These are phyloP conservation scores for Trichothecium roseum DNA, from an alignment of 2,329 filamentous ascomycete species.

Conservation along the genomic window DNA sequence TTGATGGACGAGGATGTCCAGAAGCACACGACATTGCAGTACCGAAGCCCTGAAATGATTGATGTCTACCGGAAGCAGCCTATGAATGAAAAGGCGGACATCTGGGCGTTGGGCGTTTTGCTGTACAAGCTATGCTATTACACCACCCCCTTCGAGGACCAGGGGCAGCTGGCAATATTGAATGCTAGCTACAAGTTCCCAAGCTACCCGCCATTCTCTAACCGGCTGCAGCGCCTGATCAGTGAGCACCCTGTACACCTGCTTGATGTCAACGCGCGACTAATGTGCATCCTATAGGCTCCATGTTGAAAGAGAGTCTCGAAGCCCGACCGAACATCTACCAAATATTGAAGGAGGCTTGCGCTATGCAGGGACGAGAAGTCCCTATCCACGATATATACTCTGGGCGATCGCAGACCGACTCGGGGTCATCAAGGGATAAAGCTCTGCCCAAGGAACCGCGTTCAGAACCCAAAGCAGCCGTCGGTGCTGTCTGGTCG, in stretches of 20 bases:
- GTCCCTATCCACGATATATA: conserved; percentile 87
- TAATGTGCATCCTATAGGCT: conserved; percentile 42
- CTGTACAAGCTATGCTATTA: conserved; percentile 99
- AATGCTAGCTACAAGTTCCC: conserved; percentile 94
- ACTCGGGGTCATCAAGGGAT: conserved; percentile 37
- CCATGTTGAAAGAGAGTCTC: conserved; percentile 82
- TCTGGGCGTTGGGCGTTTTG: conserved; percentile 91
- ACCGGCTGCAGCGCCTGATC: conserved; percentile 80
- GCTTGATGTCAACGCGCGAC: conserved; percentile 3
- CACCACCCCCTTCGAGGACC: conserved; percentile 95
- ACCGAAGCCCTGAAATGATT: conserved; percentile 96
- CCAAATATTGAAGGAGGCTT: conserved; percentile 78
- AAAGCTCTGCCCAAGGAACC: conserved; percentile 43
- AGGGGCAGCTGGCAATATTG: conserved; percentile 92
- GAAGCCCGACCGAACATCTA: conserved; percentile 81
- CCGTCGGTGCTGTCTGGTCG: conserved; percentile 73
- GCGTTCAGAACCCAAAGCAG: conserved; percentile 42
- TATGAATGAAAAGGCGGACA: conserved; percentile 97
- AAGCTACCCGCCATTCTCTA: conserved; percentile 78
- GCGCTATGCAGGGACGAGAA: conserved; percentile 77
- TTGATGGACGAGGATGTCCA: conserved; percentile 95
- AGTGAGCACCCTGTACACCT: conserved; percentile 35
- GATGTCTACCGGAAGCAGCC: conserved; percentile 94
- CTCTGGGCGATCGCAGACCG: conserved; percentile 50
- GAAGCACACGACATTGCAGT: conserved; percentile 93